Evolutionary conservation across 306 rosid genomes (phyloP).

Genomic region (Vigna unguiculata): DNA sequence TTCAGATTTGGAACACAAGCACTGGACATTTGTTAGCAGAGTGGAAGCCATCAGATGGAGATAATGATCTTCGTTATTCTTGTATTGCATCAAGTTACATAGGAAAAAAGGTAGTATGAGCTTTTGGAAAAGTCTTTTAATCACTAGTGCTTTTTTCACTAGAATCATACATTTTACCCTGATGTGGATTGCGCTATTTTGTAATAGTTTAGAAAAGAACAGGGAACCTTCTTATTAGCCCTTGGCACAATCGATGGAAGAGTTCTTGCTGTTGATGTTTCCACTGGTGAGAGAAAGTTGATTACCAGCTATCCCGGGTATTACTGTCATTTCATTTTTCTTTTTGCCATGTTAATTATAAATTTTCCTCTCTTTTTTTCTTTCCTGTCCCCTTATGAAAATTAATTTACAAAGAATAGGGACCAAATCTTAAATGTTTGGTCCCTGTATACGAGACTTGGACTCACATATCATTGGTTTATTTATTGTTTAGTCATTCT

Average conservation of each 20-base stretch:
- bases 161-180: constrained; percentile 18
- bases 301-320: constrained; percentile 53
- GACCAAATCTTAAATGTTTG: background rate
- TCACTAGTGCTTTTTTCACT: constrained; percentile 4
- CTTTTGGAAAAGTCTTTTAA: constrained; percentile 10
- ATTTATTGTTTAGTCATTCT: background rate
- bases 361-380: background rate
- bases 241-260: constrained; percentile 53
- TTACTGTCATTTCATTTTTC: constrained; percentile 28
- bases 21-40: constrained; percentile 55
- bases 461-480: background rate
- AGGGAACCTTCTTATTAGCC: constrained; percentile 56
- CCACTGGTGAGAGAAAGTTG: constrained; percentile 57
- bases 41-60: constrained; percentile 57
- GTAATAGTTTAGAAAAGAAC: constrained; percentile 60
- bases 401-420: background rate
- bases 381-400: background rate
- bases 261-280: constrained; percentile 53
- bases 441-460: background rate
- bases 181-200: constrained; percentile 25
- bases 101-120: constrained; percentile 54
- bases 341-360: background rate
- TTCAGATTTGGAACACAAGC: constrained; percentile 67
- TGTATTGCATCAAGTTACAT: constrained; percentile 59
- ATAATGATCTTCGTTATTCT: constrained; percentile 50